phyloP scores from a whole-genome alignment of 169 alveolate genomes.

The Babesia divergens region DNA sequence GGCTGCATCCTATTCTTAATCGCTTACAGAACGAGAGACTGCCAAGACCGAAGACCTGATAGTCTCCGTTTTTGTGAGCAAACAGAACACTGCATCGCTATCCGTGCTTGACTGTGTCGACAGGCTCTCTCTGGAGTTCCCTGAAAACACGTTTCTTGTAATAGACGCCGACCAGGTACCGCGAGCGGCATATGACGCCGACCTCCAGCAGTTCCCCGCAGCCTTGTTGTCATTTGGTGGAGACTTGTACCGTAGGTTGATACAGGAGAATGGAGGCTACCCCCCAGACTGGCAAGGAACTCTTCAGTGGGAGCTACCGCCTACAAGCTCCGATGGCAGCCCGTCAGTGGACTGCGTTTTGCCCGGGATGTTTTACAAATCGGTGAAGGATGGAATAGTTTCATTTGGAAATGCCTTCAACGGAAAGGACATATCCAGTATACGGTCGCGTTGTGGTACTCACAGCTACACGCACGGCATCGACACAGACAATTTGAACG shows the following conservation, averaged over 20 bases:
- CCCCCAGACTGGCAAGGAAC: conserved; percentile 11
- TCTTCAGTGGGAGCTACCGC: conserved; percentile 23
- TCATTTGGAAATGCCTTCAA: conserved; percentile 1
- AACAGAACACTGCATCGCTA: conserved; percentile 51
- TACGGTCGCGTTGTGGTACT: conserved; percentile 37
- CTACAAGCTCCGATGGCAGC: neutral
- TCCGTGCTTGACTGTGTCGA: conserved; percentile 43
- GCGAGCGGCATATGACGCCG: conserved; percentile 64
- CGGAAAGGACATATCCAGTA: conserved; percentile 17
- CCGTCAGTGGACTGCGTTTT: conserved; percentile 25
- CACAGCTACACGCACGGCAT: conserved; percentile 63
- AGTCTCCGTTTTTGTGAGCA: conserved; percentile 39
- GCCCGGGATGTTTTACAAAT: conserved; percentile 18
- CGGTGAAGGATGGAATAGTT: conserved; percentile 18
- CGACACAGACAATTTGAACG: conserved; percentile 62
- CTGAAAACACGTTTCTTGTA: conserved; percentile 36
- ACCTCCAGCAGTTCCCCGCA: conserved; percentile 61
- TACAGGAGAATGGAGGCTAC: conserved; percentile 30
- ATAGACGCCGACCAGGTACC: conserved; percentile 61
- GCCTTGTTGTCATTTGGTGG: conserved; percentile 59
- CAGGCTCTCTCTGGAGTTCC: conserved; percentile 30
- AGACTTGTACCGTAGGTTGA: conserved; percentile 35
- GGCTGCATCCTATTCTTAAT: no score
- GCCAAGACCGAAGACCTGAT: conserved; percentile 35
- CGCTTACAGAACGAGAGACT: conserved; percentile 21